These are phyloP conservation scores for Gynochthodes officinalis DNA, from an alignment of 257 asterid genomes.

Conservation along the genomic window DNA sequence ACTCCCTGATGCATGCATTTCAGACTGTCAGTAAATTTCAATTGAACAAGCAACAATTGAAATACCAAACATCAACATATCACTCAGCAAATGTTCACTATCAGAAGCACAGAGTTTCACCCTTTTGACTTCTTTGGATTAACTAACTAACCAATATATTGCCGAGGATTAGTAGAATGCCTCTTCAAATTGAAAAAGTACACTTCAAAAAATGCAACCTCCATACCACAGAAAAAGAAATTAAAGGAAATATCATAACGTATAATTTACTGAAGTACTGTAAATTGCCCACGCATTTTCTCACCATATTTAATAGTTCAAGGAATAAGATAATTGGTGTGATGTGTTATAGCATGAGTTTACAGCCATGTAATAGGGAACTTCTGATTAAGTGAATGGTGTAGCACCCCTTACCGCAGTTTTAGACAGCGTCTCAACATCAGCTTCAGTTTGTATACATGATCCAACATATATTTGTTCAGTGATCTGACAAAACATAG, in stretches of 20 bases:
- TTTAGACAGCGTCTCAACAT: slow-evolving; percentile 60
- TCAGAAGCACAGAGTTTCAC: background rate
- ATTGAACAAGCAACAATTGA: slow-evolving; percentile 18
- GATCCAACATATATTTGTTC: slow-evolving; percentile 97
- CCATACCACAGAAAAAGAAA: background rate
- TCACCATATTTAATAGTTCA: background rate
- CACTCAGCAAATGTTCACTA: background rate
- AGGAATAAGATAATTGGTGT: background rate
- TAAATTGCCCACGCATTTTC: background rate
- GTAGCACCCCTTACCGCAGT: slow-evolving; percentile 49
- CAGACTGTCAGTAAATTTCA: slow-evolving; percentile 28
- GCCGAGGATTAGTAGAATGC: background rate
- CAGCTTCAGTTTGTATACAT: slow-evolving; percentile 80
- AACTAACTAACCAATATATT: background rate
- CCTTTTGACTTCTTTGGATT: background rate
- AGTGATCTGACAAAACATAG: slow-evolving; percentile 57
- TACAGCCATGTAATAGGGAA: background rate
- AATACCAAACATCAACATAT: background rate
- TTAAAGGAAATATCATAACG: background rate
- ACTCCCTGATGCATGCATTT: slow-evolving; percentile 68
- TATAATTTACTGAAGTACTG: background rate
- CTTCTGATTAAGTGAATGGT: slow-evolving; percentile 5
- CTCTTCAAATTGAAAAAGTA: background rate
- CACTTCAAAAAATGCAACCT: background rate
- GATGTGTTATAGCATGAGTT: background rate